Evolutionary conservation across 225 moss, liverwort and hornwort species (phyloP).

Genomic region (Antitrichia curtipendula): DNA sequence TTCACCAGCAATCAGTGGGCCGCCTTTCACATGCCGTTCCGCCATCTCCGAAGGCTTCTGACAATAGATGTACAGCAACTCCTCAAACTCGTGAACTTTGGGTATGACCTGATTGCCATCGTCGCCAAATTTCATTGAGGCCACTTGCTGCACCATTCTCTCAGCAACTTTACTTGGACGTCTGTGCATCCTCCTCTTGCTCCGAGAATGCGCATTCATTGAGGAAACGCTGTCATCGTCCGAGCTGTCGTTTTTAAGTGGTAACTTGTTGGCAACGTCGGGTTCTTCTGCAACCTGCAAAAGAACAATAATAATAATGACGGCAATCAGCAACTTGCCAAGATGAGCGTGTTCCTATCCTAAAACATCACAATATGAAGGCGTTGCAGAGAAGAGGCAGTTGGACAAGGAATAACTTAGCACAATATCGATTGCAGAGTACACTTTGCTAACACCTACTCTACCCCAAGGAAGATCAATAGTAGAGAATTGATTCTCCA

Average conservation of each 20-base stretch:
- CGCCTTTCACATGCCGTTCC: conserved; percentile 58
- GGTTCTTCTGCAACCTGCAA: background rate
- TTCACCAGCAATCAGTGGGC: conserved; percentile 55
- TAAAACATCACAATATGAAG: background rate
- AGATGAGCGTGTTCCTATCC: background rate
- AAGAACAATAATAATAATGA: background rate
- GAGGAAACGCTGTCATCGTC: background rate
- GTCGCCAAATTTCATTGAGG: background rate
- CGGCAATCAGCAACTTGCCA: background rate
- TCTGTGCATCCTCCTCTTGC: background rate
- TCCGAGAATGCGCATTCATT: background rate
- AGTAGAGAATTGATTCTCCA: background rate
- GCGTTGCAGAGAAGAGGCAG: background rate
- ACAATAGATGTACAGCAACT: conserved; percentile 78
- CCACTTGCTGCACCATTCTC: conserved; percentile 5
- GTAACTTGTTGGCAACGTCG: background rate
- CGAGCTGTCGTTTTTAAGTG: background rate
- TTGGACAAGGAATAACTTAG: background rate
- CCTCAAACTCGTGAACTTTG: conserved; percentile 59
- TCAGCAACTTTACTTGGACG: conserved; percentile 5
- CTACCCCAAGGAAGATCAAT: background rate
- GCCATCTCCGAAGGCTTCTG: conserved; percentile 90
- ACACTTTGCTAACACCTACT: background rate
- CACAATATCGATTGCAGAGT: background rate
- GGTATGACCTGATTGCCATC: conserved; percentile 1